Evolutionary conservation across 306 rosid species (phyloP).

Genomic region (Medicago arabica): DNA sequence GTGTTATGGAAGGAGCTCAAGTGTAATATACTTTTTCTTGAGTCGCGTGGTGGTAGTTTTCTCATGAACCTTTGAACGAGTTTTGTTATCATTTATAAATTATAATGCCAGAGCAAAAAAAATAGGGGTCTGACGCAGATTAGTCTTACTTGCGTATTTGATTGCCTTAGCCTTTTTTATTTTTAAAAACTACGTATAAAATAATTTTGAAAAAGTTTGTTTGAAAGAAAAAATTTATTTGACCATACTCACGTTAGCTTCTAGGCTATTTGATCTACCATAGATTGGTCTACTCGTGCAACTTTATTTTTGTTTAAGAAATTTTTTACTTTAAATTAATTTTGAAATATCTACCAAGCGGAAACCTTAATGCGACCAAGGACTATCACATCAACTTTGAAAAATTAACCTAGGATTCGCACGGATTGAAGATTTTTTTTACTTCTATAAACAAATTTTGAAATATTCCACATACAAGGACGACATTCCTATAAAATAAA

Average conservation of each 20-base stretch:
- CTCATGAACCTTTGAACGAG: not conserved
- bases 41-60: not conserved
- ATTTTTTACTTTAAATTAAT: too few relatives aligned
- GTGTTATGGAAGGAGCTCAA: not conserved
- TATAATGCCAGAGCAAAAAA: not conserved
- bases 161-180: not conserved
- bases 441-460: too few relatives aligned
- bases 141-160: not conserved
- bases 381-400: too few relatives aligned
- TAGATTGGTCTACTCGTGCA: not conserved
- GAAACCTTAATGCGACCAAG: too few relatives aligned
- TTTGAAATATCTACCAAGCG: too few relatives aligned
- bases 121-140: not conserved
- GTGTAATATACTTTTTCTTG: not conserved
- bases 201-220: not conserved
- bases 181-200: not conserved
- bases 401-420: too few relatives aligned
- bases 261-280: not conserved
- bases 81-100: not conserved
- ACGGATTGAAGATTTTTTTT: too few relatives aligned
- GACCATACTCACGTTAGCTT: not conserved
- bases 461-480: too few relatives aligned
- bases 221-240: not conserved
- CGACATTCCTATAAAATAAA: too few relatives aligned
- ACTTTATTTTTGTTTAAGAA: not conserved